Conservation (phyloP, 1,284 basidiomycete genomes). For the Fomitopsis betulina region DNA sequence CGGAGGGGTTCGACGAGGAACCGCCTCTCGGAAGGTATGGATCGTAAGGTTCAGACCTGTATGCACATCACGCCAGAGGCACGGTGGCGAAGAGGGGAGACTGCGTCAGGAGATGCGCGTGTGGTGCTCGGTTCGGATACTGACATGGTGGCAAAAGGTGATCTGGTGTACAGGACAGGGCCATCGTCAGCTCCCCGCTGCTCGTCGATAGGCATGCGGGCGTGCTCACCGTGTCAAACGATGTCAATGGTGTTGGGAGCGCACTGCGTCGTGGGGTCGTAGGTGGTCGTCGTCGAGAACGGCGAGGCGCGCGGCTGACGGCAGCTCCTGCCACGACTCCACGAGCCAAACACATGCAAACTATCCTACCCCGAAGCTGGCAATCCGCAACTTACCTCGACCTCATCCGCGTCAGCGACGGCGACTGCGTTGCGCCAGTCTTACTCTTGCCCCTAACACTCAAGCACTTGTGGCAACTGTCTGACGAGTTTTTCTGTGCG, state of each 20-base stretch:
- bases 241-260: constrained; percentile 12
- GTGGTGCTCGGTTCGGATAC: constrained; percentile 6
- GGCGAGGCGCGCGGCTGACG: constrained; percentile 19
- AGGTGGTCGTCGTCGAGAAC: constrained; percentile 20
- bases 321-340: constrained; percentile 11
- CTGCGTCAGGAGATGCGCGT: constrained; percentile 8
- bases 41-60: constrained; percentile 91
- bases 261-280: constrained; percentile 17
- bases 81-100: constrained; percentile 4
- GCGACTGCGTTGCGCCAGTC: not conserved
- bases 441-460: not conserved
- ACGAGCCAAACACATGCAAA: constrained; percentile 23
- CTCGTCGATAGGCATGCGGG: not conserved
- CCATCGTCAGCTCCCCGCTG: not conserved
- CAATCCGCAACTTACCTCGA: not conserved
- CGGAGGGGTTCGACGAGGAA: constrained; percentile 51
- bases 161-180: not conserved
- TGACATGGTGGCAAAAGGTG: constrained; percentile 19
- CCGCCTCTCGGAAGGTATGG: constrained; percentile 89
- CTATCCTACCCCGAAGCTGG: not conserved
- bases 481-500: too few species aligned
- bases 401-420: not conserved
- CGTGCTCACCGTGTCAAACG: constrained; percentile 21
- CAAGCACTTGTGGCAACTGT: not conserved
- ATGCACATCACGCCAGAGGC: not conserved